phyloP scores from a whole-genome alignment of 768 basidiomycete genomes.

The Lentinula boryana region DNA sequence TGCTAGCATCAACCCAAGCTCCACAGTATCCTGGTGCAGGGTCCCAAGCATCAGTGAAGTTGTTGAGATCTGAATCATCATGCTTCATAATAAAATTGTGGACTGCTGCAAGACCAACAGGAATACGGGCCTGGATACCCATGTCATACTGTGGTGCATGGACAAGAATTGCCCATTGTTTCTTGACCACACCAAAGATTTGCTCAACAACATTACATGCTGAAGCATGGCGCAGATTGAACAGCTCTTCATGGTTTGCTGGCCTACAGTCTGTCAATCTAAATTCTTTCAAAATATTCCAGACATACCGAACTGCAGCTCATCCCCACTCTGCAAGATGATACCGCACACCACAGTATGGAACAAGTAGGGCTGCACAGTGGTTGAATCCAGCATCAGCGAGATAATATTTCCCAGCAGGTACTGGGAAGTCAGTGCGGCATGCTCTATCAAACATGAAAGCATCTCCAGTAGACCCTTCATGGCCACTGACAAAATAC shows the following conservation, averaged over 20 bases:
- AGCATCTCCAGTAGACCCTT: constrained; percentile 22
- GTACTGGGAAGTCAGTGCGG: background rate
- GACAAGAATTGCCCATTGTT: constrained; percentile 14
- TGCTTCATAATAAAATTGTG: constrained; percentile 6
- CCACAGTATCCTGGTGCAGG: background rate
- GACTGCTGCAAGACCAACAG: constrained; percentile 14
- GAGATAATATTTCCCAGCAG: constrained; percentile 16
- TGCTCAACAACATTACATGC: constrained; percentile 31
- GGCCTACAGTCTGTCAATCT: no score
- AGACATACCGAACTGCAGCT: background rate
- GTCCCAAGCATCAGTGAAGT: constrained; percentile 1
- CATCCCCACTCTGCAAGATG: constrained; percentile 21
- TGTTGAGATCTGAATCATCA: background rate
- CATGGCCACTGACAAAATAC: constrained; percentile 34
- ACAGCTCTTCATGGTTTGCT: no score
- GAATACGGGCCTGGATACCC: constrained; percentile 20
- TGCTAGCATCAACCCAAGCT: constrained; percentile 8
- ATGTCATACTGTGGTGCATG: constrained; percentile 17
- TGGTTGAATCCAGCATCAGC: constrained; percentile 21
- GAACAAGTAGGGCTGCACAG: constrained; percentile 17
- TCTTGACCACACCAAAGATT: constrained; percentile 27
- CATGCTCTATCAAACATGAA: constrained; percentile 9
- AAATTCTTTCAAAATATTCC: background rate
- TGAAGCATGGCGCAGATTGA: background rate
- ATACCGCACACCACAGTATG: constrained; percentile 20